Percentiles rank a stretch among this genome's conserved stretches.
Evolutionary conservation across 73 alveolate species (phyloP).

Genomic region (Halteria grandinella): DNA sequence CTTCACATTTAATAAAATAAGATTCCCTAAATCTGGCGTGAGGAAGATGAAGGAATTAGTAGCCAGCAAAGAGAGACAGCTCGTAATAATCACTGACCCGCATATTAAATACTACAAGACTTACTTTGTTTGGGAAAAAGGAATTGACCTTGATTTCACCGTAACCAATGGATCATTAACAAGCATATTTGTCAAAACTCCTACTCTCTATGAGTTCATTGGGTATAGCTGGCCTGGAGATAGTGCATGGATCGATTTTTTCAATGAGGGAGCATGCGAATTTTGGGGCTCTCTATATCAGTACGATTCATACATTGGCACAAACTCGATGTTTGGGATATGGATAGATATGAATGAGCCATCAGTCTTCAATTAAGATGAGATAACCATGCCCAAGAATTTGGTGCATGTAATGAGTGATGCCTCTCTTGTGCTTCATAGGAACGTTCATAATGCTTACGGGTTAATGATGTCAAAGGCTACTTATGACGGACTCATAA

Average conservation of each 20-base stretch:
- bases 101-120: constrained; percentile 76
- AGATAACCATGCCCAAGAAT: constrained; percentile 84
- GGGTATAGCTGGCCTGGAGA: constrained; percentile 97
- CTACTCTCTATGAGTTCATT: constrained; percentile 25
- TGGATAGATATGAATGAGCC: constrained; percentile 98
- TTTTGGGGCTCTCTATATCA: constrained; percentile 76
- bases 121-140: background rate
- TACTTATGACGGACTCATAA: constrained; percentile 79
- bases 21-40: constrained; percentile 65
- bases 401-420: too few species aligned
- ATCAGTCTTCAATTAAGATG: constrained; percentile 81
- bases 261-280: constrained; percentile 70
- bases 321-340: constrained; percentile 69
- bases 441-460: constrained; percentile 89
- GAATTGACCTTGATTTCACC: background rate
- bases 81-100: constrained; percentile 93
- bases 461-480: constrained; percentile 82
- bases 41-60: constrained; percentile 72
- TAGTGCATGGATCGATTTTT: constrained; percentile 84
- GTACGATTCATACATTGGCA: constrained; percentile 66
- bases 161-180: background rate
- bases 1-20: constrained; percentile 80
- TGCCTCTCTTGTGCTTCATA: constrained; percentile 83
- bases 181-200: constrained; percentile 3
- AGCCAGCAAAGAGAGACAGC: constrained; percentile 69